A percentile compares a stretch with the other conserved stretches of the same genome.
Conservation (phyloP, 163 green algal genomes). For the Scenedesmus sp. region DNA sequence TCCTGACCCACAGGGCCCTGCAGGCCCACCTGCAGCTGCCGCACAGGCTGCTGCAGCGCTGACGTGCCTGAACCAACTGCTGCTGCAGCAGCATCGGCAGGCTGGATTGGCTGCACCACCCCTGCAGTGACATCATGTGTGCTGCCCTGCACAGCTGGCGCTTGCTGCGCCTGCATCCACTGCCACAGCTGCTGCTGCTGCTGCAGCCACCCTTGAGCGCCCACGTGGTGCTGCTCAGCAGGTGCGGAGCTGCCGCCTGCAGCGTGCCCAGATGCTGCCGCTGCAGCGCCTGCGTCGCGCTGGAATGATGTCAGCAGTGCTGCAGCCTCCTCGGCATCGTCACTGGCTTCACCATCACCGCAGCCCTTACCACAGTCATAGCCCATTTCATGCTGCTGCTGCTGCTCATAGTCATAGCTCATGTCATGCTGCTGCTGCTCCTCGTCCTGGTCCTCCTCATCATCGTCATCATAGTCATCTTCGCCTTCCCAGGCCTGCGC, state of each 20-base stretch:
- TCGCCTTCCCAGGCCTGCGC: not conserved
- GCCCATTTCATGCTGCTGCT: not conserved
- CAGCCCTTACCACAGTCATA: not conserved
- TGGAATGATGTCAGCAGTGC: conserved; percentile 4
- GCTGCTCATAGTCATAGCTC: not conserved
- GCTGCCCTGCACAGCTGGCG: not conserved
- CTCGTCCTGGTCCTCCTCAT: not conserved
- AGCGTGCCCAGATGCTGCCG: not conserved
- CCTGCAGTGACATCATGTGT: not conserved
- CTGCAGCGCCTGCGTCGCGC: not conserved
- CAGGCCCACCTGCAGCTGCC: not conserved
- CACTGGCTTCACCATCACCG: not conserved
- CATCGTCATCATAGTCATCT: not conserved
- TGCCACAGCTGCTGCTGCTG: conserved; percentile 9
- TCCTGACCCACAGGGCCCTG: not conserved
- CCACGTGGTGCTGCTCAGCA: not conserved
- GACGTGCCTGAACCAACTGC: not conserved
- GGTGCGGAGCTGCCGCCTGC: not conserved
- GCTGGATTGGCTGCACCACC: not conserved
- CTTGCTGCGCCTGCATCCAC: not conserved
- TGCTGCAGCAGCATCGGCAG: not conserved
- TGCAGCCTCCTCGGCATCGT: not conserved
- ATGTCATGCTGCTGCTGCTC: not conserved
- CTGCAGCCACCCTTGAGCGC: not conserved
- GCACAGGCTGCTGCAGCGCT: not conserved